These are phyloP conservation scores for Scytalidium sp. DNA, from an alignment of 2,329 filamentous ascomycete species.

Conservation along the genomic window DNA sequence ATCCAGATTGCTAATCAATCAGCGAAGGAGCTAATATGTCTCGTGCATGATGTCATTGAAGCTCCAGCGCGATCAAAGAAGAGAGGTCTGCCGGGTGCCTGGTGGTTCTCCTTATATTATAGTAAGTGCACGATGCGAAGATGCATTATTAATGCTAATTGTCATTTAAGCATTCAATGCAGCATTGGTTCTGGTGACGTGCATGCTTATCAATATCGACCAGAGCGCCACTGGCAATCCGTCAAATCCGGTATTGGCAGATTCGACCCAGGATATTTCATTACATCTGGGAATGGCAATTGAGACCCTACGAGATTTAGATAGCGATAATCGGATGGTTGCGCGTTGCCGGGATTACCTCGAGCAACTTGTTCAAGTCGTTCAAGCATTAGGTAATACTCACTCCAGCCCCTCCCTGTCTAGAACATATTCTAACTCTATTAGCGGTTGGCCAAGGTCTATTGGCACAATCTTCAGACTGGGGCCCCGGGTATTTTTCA, in stretches of 20 bases:
- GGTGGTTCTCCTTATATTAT: slow-evolving; percentile 40
- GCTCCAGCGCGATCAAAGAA: not conserved
- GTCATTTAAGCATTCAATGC: slow-evolving; percentile 13
- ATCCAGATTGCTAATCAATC: slow-evolving; percentile 27
- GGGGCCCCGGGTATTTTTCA: not conserved
- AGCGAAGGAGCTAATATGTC: slow-evolving; percentile 31
- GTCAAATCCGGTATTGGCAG: not conserved
- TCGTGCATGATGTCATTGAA: slow-evolving; percentile 23
- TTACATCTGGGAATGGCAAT: not conserved
- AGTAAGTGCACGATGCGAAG: slow-evolving; percentile 1
- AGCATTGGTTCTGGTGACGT: slow-evolving; percentile 30
- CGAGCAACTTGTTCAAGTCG: slow-evolving; percentile 14
- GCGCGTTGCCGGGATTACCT: slow-evolving; percentile 29
- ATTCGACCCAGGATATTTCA: not conserved
- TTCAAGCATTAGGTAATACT: not conserved
- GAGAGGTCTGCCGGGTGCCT: slow-evolving; percentile 29
- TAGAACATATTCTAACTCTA: too few relatives aligned
- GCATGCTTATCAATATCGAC: slow-evolving; percentile 18
- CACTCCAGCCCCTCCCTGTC: too few relatives aligned
- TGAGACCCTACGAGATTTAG: slow-evolving; percentile 22
- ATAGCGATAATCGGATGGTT: slow-evolving; percentile 27
- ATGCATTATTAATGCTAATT: not conserved
- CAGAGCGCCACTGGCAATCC: not conserved
- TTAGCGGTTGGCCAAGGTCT: not conserved
- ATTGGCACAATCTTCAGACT: not conserved